Base-by-base conservation (phyloP, 306 rosid species). In the Acacia acuminata region DNA sequence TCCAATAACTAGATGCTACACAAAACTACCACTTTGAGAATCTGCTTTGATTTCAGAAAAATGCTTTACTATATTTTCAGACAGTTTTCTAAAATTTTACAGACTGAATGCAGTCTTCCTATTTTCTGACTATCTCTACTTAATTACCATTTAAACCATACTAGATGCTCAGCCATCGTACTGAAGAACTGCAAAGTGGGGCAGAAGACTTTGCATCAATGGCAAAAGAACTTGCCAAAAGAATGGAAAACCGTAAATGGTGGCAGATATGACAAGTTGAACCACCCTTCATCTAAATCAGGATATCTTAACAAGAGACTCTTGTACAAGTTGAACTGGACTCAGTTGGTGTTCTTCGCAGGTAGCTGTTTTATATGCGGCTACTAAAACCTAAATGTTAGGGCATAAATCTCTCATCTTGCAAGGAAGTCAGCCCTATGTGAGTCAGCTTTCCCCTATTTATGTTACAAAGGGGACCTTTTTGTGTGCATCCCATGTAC, bases 161-260 rank as follows among this genome's bases (percentile, higher is more conserved):
- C 73, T 88, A 92, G 98, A 67, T 85, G 78, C 94, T 94, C 81
- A 79, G 88, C 66, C 51, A 90, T 22, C 88, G 81, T 56, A 84
- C 94, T 48, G 93, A 91, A 83, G 97, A 94, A 85, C 82, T 94
- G 83, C 80, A 84, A 82, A 85, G 40, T 83, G 97, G 97, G 60
- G 93, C 97, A 4, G 85, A 93, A 87, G 85, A 92, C 87, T 95
- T 95, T 51, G 94, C 97, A 86, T 88, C 94, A 34, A 81, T 90
- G 97, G 97, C 98, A 56, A 82, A 75, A 61, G 96, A 95, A 85
- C 90, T 93, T 16, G 90, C 92, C 63, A 90, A 89, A 84, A 88
- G 84, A 80, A 89, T 93, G 95, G 97, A 93, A 89, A 92, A 87
- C 85, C 95, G 95, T 47, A 93, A 95, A 88, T 93, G 98, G 98